Evolutionary conservation across 805 yeast genomes (phyloP), one percentile per base, ranked within the genome.

Genomic region (Torulaspora quercuum): DNA sequence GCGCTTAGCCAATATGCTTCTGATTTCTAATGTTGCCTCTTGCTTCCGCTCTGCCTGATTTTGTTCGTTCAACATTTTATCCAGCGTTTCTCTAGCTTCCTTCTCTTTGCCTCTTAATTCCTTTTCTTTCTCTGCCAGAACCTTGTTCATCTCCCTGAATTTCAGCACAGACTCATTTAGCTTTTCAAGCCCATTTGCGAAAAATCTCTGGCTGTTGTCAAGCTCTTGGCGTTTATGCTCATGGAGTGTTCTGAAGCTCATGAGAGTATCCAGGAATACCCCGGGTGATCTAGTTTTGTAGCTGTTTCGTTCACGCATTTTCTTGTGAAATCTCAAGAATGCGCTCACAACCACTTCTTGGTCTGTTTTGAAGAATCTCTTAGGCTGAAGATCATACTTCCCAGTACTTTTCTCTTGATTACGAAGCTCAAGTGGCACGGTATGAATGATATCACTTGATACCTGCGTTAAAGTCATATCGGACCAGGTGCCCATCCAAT

Each of bases 401-500:
- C 5, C 41, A n/a, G n/a, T n/a, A 33, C 35, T 27, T 47, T 42
- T 3, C 50, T 29, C 1, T 42, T 44, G 2, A 80, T 75, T 3
- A 57, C 39, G 1, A 33, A 64, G 55, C 37, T 79, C 82, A 10
- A 82, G 54, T 1, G 90, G 84, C 7, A 78, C 50, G 25, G 51
- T 37, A 24, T 59, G 60, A 1, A 78, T 53, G 28, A 69, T 45
- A 3, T 59, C 59, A 0, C 49, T 37, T 0, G 81, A 75, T 21
- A 87, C 75, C 33, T 76, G 75, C 5, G 44, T 35, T 32, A 80
- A 56, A 0, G 87, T 63, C 0, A 51, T 41, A 3, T 47, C 41
- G 0, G 80, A 68, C 96, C 97, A 89, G 36, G 77, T 77, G 4
- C 95, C 95, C 81, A 87, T 78, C 88, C 90, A 85, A 52, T 81